These are phyloP conservation scores for Peniophora sp. DNA, from an alignment of 1,284 basidiomycete species.

Conservation along the genomic window DNA sequence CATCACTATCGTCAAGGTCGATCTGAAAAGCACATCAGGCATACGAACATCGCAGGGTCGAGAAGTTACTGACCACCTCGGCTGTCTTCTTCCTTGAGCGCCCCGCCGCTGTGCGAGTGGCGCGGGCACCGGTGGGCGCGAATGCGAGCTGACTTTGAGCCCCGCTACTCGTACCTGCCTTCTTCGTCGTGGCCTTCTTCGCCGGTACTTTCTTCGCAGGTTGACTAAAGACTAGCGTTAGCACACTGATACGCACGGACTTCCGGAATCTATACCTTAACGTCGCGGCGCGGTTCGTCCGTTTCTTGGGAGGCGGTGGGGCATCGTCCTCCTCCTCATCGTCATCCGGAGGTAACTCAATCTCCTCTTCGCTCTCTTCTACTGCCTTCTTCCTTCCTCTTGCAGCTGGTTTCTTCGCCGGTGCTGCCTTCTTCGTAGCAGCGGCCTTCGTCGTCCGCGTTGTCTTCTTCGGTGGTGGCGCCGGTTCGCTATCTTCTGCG, in stretches of 20 bases:
- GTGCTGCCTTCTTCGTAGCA: slow-evolving; percentile 21
- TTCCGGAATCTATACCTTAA: slow-evolving; percentile 36
- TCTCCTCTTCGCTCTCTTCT: slow-evolving; percentile 6
- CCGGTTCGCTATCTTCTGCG: slow-evolving; percentile 34
- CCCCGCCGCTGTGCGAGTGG: slow-evolving; percentile 48
- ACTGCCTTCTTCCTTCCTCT: slow-evolving; percentile 44
- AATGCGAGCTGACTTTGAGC: slow-evolving; percentile 58
- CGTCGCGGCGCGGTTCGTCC: slow-evolving; percentile 59
- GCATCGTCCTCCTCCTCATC: slow-evolving; percentile 53
- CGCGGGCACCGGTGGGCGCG: slow-evolving; percentile 48
- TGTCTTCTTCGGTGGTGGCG: slow-evolving; percentile 41
- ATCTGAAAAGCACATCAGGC: not conserved
- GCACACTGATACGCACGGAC: slow-evolving; percentile 7
- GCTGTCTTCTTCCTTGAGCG: slow-evolving; percentile 48
- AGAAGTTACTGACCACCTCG: slow-evolving; percentile 13
- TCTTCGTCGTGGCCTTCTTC: slow-evolving; percentile 38
- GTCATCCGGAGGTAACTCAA: slow-evolving; percentile 26
- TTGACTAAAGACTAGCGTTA: slow-evolving; percentile 20
- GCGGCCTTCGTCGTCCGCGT: slow-evolving; percentile 17
- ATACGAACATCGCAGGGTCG: no score
- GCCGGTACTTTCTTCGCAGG: slow-evolving; percentile 52
- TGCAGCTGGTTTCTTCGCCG: slow-evolving; percentile 34
- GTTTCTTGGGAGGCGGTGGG: slow-evolving; percentile 39
- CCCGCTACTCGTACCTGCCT: slow-evolving; percentile 27
- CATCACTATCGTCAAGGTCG: not conserved